phyloP scores from a whole-genome alignment of 371 early-diverging fungal species.

The Choanephora cucurbitarum region DNA sequence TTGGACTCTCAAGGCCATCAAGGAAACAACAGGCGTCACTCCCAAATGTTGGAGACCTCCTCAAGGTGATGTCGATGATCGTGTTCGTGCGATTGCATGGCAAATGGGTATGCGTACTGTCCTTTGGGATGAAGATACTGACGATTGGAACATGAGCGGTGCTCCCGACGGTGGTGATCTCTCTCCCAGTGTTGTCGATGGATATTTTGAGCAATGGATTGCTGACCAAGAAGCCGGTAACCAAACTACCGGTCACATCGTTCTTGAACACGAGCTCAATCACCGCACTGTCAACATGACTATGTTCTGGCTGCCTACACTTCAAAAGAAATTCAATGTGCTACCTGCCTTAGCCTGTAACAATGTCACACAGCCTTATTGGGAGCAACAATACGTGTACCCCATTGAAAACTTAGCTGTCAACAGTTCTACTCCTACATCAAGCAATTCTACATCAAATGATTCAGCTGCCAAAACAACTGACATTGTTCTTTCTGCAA shows the following conservation, averaged over 20 bases:
- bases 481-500: not conserved
- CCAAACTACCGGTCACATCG: conserved; percentile 38
- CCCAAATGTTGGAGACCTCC: conserved; percentile 58
- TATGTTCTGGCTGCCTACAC: conserved; percentile 43
- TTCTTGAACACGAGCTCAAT: conserved; percentile 52
- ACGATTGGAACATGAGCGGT: conserved; percentile 30
- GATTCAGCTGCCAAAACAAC: not conserved
- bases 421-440: not conserved
- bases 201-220: conserved; percentile 44
- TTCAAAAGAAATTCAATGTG: conserved; percentile 40
- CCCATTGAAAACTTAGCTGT: not conserved
- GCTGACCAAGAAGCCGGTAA: conserved; percentile 31
- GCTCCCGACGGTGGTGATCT: conserved; percentile 23
- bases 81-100: conserved; percentile 51
- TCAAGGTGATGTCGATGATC: conserved; percentile 53
- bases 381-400: conserved; percentile 23
- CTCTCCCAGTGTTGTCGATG: conserved; percentile 25
- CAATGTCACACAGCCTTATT: conserved; percentile 47
- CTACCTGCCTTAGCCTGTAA: conserved; percentile 44
- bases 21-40: conserved; percentile 52
- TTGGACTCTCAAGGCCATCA: conserved; percentile 49
- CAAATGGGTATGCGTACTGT: conserved; percentile 47
- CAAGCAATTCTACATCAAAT: not conserved
- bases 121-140: conserved; percentile 41
- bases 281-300: conserved; percentile 45